Evolutionary conservation across 129 eudicot genomes (phyloP).

Genomic region (Arctium minus): DNA sequence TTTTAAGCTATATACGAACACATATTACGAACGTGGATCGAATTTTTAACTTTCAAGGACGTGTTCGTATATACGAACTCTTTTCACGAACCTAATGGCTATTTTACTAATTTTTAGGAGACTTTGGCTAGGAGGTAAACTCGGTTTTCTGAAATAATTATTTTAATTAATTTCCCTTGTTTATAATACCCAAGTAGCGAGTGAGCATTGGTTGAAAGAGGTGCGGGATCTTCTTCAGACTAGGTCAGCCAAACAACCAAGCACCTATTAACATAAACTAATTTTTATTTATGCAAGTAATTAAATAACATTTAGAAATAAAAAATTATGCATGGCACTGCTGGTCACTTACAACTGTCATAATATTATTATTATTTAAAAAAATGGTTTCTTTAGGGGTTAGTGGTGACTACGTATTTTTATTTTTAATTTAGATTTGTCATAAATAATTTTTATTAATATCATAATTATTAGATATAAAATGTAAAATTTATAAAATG

Average conservation of each 20-base stretch:
- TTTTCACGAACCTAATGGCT: too few relatives aligned
- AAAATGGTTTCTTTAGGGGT: background rate
- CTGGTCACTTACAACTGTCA: conserved; percentile 40
- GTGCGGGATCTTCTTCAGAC: conserved; percentile 21
- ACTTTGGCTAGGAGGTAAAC: too few relatives aligned
- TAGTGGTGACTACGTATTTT: background rate
- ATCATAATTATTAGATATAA: background rate
- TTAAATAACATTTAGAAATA: background rate
- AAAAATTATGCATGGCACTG: conserved; percentile 25
- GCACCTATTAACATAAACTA: conserved; percentile 9
- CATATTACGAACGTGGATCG: too few relatives aligned
- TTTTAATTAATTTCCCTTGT: background rate
- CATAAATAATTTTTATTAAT: background rate
- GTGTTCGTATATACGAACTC: too few relatives aligned
- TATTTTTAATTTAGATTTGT: background rate
- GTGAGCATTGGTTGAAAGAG: conserved; percentile 16
- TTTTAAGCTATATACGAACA: too few relatives aligned
- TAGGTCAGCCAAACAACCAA: conserved; percentile 27
- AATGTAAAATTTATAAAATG: background rate
- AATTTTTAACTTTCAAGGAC: too few relatives aligned
- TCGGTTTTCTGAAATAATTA: too few relatives aligned
- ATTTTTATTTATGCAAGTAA: conserved; percentile 10
- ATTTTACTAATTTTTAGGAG: too few relatives aligned
- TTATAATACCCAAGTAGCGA: background rate
- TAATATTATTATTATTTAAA: conserved; percentile 14